These are phyloP conservation scores for Exsudoporus frostii DNA, from an alignment of 768 basidiomycete species.

Conservation along the genomic window DNA sequence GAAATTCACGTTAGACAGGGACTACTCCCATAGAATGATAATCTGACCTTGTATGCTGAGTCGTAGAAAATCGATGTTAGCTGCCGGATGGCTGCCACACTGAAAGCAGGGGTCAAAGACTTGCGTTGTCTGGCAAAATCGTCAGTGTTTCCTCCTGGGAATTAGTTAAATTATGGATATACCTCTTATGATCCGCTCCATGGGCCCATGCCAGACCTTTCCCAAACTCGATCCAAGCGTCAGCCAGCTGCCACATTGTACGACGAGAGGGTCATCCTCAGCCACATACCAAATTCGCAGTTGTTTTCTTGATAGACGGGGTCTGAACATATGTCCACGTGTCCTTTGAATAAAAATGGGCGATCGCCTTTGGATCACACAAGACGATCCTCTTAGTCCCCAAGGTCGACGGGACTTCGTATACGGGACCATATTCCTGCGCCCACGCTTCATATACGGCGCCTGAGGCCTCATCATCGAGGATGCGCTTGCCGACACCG, in stretches of 20 bases:
- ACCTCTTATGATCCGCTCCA: background rate
- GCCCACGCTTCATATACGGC: slow-evolving; percentile 19
- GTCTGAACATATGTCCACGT: slow-evolving; percentile 39
- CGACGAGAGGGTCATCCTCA: background rate
- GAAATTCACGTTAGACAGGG: background rate
- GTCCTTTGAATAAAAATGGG: slow-evolving; percentile 2
- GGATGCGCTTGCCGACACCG: slow-evolving; percentile 4
- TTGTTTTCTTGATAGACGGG: slow-evolving; percentile 30
- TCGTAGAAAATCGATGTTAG: slow-evolving; percentile 39
- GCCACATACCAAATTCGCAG: slow-evolving; percentile 24
- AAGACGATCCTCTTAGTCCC: slow-evolving; percentile 7
- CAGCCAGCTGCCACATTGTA: background rate
- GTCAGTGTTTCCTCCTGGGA: background rate
- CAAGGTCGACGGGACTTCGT: slow-evolving; percentile 7
- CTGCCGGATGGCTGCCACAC: slow-evolving; percentile 34
- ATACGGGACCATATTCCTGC: slow-evolving; percentile 11
- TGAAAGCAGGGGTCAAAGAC: slow-evolving; percentile 38
- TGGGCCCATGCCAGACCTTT: slow-evolving; percentile 25
- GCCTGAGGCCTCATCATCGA: background rate
- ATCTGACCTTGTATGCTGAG: slow-evolving; percentile 26
- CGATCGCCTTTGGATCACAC: slow-evolving; percentile 38
- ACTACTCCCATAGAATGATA: rapidly evolving
- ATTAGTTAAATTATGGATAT: slow-evolving; percentile 14
- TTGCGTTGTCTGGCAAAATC: slow-evolving; percentile 33
- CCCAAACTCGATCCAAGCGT: slow-evolving; percentile 10